These are phyloP conservation scores for Eucalyptus guilfoylei DNA, from an alignment of 345 rosid species.

Conservation along the genomic window DNA sequence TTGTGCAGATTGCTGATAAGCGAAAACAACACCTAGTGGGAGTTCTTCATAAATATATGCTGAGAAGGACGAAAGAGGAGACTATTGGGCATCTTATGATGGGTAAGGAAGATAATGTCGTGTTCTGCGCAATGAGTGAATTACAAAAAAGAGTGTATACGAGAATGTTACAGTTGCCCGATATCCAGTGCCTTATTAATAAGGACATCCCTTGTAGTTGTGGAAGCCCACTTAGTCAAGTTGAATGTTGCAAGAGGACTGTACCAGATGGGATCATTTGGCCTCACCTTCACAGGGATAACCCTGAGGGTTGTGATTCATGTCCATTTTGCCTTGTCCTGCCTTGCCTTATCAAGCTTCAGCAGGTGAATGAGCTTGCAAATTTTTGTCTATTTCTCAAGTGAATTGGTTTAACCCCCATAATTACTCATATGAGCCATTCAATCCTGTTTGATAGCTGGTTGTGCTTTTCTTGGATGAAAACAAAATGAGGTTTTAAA, in stretches of 20 bases:
- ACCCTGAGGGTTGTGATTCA: constrained; percentile 88
- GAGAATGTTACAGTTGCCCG: constrained; percentile 82
- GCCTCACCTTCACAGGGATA: constrained; percentile 80
- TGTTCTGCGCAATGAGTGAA: constrained; percentile 91
- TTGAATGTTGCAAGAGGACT: constrained; percentile 82
- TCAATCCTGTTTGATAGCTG: neutral
- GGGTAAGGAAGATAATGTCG: constrained; percentile 98
- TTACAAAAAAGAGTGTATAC: constrained; percentile 69
- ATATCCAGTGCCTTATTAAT: constrained; percentile 78
- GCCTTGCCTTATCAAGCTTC: constrained; percentile 85
- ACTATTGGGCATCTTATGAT: constrained; percentile 93
- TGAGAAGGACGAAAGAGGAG: constrained; percentile 94
- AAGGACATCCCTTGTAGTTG: constrained; percentile 81
- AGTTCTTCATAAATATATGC: constrained; percentile 67
- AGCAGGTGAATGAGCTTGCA: constrained; percentile 36
- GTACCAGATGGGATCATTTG: constrained; percentile 83
- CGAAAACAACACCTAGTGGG: constrained; percentile 65
- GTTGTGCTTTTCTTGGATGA: neutral
- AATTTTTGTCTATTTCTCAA: neutral
- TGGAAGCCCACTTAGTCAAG: constrained; percentile 88
- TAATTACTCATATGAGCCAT: neutral
- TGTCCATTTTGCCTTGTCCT: constrained; percentile 95
- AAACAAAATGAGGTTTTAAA: neutral
- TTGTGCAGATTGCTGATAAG: constrained; percentile 63
- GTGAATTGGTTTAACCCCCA: neutral